These are phyloP conservation scores for Chalciporus chontae DNA, from an alignment of 768 basidiomycete genomes.

Conservation along the genomic window DNA sequence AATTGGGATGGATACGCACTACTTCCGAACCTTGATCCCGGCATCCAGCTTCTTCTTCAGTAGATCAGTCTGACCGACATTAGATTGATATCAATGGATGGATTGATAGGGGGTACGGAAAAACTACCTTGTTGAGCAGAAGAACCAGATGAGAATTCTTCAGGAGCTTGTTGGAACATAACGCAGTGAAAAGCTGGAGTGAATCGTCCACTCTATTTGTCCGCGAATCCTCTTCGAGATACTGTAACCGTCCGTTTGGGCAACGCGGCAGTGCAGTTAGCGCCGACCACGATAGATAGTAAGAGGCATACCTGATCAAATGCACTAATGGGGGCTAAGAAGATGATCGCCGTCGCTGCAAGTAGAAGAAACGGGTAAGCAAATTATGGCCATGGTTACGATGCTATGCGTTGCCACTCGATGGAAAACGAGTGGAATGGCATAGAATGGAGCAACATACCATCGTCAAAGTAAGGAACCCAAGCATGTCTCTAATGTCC, in stretches of 20 bases:
- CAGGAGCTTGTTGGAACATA: constrained; percentile 74
- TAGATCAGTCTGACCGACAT: constrained; percentile 56
- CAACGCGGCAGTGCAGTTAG: constrained; percentile 12
- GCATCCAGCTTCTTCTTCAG: constrained; percentile 66
- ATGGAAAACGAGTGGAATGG: constrained; percentile 4
- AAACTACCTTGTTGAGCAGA: constrained; percentile 70
- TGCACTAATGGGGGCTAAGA: constrained; percentile 81
- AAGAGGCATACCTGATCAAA: constrained; percentile 67
- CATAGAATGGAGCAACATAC: constrained; percentile 36
- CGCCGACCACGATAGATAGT: background rate
- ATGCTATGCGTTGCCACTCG: constrained; percentile 18
- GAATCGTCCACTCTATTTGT: constrained; percentile 83
- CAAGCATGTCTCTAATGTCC: constrained; percentile 64
- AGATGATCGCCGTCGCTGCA: constrained; percentile 79
- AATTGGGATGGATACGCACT: constrained; percentile 45
- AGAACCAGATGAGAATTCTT: constrained; percentile 70
- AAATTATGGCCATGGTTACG: constrained; percentile 9
- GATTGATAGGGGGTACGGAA: constrained; percentile 3
- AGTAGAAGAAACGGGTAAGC: constrained; percentile 6
- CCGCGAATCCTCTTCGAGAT: constrained; percentile 76
- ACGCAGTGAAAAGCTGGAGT: constrained; percentile 68
- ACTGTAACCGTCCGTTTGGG: constrained; percentile 39
- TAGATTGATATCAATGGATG: constrained; percentile 8
- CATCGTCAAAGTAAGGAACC: constrained; percentile 85
- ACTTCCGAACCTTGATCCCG: constrained; percentile 69